These are phyloP conservation scores for Hortaea sp. DNA, from an alignment of 2,329 filamentous ascomycete genomes.

Conservation along the genomic window DNA sequence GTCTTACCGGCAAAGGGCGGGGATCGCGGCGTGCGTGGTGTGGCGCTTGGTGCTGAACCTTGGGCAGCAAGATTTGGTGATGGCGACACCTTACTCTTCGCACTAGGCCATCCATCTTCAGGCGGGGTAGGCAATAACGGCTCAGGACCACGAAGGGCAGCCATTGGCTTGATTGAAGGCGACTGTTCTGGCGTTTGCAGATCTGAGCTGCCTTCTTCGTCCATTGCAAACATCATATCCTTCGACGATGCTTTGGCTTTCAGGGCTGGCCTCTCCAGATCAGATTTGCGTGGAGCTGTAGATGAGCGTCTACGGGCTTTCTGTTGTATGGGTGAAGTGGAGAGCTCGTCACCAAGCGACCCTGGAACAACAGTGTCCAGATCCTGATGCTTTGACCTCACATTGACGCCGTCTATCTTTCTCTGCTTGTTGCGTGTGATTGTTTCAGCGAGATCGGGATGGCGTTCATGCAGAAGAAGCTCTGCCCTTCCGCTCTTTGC, in stretches of 20 bases:
- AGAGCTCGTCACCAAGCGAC: slow-evolving; percentile 53
- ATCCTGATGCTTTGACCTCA: slow-evolving; percentile 53
- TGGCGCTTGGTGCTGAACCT: slow-evolving; percentile 18
- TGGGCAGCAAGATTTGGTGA: slow-evolving; percentile 18
- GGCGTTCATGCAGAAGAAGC: slow-evolving; percentile 50
- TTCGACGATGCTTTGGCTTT: slow-evolving; percentile 57
- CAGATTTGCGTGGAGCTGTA: slow-evolving; percentile 25
- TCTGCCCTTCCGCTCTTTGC: slow-evolving; percentile 67
- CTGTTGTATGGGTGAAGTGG: slow-evolving; percentile 36
- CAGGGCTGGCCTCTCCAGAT: slow-evolving; percentile 50
- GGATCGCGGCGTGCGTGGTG: slow-evolving; percentile 23
- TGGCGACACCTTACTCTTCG: slow-evolving; percentile 28
- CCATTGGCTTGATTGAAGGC: slow-evolving; percentile 18
- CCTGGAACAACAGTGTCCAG: slow-evolving; percentile 54
- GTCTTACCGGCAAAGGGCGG: slow-evolving; percentile 16
- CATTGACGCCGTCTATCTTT: slow-evolving; percentile 66
- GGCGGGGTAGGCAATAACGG: slow-evolving; percentile 14
- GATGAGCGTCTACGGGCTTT: slow-evolving; percentile 33
- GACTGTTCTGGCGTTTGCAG: slow-evolving; percentile 15
- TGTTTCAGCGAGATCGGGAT: slow-evolving; percentile 53
- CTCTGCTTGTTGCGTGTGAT: slow-evolving; percentile 59
- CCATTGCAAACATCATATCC: slow-evolving; percentile 92
- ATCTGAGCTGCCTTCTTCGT: slow-evolving; percentile 52
- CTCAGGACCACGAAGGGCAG: slow-evolving; percentile 15
- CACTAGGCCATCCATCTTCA: slow-evolving; percentile 30